Conservation (phyloP, 2,329 filamentous ascomycete genomes). For the Ophiognomonia clavigignenti-juglandacearum region DNA sequence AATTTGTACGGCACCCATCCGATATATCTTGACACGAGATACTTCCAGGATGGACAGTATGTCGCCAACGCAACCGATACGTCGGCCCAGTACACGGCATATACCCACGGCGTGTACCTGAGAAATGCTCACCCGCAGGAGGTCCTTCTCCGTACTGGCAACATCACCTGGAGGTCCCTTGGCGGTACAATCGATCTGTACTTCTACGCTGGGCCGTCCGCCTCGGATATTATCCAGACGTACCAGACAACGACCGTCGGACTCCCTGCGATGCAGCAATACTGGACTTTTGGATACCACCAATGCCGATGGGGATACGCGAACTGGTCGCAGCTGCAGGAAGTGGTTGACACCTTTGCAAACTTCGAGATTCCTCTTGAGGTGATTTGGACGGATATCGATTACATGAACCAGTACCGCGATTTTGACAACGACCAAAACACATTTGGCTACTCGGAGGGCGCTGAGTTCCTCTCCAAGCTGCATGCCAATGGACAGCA, state of each 20-base stretch:
- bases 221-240: constrained; percentile 62
- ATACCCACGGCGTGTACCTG: constrained; percentile 72
- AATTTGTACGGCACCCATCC: constrained; percentile 77
- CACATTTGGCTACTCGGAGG: constrained; percentile 51
- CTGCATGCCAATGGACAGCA: constrained; percentile 62
- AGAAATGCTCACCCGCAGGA: constrained; percentile 76
- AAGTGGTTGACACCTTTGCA: constrained; percentile 63
- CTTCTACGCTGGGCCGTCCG: constrained; percentile 70
- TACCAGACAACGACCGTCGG: constrained; percentile 66
- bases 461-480: constrained; percentile 54
- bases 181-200: constrained; percentile 77
- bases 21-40: constrained; percentile 75
- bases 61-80: constrained; percentile 49
- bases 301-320: constrained; percentile 81
- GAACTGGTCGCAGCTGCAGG: constrained; percentile 64
- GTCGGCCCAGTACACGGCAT: constrained; percentile 54
- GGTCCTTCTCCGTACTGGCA: constrained; percentile 56
- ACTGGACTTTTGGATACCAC: constrained; percentile 77
- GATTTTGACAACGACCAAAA: constrained; percentile 59
- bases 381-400: constrained; percentile 70
- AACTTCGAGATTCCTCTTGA: constrained; percentile 64
- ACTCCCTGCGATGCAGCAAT: constrained; percentile 72
- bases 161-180: constrained; percentile 68
- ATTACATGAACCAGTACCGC: constrained; percentile 62
- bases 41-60: constrained; percentile 56